Base-by-base conservation (phyloP, 768 basidiomycete species). In the Agaricus blazei region DNA sequence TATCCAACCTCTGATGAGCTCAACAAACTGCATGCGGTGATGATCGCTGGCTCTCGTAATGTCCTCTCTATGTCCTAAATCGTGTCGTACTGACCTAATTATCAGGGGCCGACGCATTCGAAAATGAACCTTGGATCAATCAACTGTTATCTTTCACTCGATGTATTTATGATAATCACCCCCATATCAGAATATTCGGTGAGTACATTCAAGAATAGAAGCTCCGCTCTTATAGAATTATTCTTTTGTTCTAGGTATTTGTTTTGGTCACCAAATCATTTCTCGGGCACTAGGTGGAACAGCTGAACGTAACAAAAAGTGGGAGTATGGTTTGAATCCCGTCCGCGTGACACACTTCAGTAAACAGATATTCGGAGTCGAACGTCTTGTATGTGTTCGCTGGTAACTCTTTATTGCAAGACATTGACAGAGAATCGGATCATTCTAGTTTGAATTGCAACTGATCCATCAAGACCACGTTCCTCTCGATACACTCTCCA, bases 391-490 rank as follows among this genome's bases (percentile, higher is more conserved):
- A 59, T 9, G 67, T 60, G 2, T 34, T 34, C 34, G 11, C 36
- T 43, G 48, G n/a, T 51, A 42, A 9, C 38, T 34, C 36, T 9
- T 52, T 37, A 31, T 27, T 27, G 19, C 4, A 46, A 31, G 4
- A 1, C 15, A 27, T 11, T 14, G 11, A 12, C 11, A 14, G 27
- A 37, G 2, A 31, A 19, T 54, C 47, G 48, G 15, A 27, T 57
- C 34, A 38, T 40, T 53, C 43, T 34, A 36, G 48, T 23, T 66
- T 91, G 90, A 82, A 80, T 48, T 94, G 54, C 84, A 93, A 68
- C 78, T 92, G 70, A 87, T 93, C 87, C 95, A 97, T 70, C 78
- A 83, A 42, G 95, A 97, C 70, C 87, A 93, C 67, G 88, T 96
- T 48, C 87, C 91, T 1, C 57, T 65, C 0, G 63, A 56, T 14